Base-by-base conservation (phyloP, 768 basidiomycete species). In the Phaeolepiota aurea region DNA sequence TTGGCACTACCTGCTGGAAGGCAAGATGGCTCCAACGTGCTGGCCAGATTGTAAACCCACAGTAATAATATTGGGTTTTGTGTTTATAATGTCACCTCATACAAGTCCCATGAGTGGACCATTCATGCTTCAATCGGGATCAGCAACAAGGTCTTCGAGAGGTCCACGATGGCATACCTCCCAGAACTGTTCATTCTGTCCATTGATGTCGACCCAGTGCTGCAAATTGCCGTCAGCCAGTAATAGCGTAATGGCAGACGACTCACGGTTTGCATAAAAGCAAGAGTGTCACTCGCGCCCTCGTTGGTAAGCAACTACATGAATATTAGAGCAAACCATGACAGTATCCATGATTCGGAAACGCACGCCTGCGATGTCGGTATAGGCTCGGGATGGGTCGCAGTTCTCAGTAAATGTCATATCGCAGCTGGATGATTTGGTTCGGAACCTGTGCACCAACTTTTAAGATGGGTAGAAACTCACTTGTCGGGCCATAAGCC, bases 401-500 rank as follows among this genome's bases (percentile, higher is more conserved):
- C 65, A 68, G 42, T 59, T 60, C 38, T 57, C 42, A 3, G 49
- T 46, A 42, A 53, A 68, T 13, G 62, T 63, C 12, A 44, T 46
- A 54, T 83, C 76, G 47, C 81, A 84, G 48, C 80, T 83, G 35
- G n/a, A 32, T 4, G 2, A 7, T 28, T 39, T 18, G 25, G 44
- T 39, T 33, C n/a, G n/a, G n/a, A 38, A 39, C 15, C 28, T 16
- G 11, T 21, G 11, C 13, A 15, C 19, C 20, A 38, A 22, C 10
- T 19, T 36, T 5, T n/a, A 36, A 43, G 25, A 3, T 3, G n/a
- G 12, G 4, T 10, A 31, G n/a, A n/a, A 34, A 58, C 69, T 38
- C 47, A 78, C 76, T 75, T 58, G 49, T 80, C 81, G 3, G 78
- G 77, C 82, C 81, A 84, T 31, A 82, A 62, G 44, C 81, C 80